Percentiles rank a stretch among this genome's conserved stretches.
phyloP scores from a whole-genome alignment of 306 rosid species.

The Medicago arabica region DNA sequence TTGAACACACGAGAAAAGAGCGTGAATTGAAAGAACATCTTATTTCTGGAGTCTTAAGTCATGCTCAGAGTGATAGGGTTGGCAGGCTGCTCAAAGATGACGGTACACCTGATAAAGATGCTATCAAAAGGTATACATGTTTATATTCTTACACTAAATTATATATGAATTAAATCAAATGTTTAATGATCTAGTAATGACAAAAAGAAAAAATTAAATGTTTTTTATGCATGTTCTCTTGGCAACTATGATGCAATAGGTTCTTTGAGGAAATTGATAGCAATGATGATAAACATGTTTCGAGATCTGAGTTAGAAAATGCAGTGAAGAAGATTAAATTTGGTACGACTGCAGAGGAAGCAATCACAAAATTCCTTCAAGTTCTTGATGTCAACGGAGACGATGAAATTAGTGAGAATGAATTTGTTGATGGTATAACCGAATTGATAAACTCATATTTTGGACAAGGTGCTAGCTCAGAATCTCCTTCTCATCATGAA shows the following conservation, averaged over 20 bases:
- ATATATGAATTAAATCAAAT: background rate
- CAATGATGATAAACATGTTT: constrained; percentile 36
- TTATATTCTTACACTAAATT: background rate
- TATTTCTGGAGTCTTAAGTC: constrained; percentile 48
- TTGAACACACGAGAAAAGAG: constrained; percentile 51
- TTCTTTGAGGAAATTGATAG: constrained; percentile 46
- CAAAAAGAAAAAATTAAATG: no score
- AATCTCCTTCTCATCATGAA: constrained; percentile 34
- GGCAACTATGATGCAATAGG: constrained; percentile 33
- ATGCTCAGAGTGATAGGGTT: constrained; percentile 48
- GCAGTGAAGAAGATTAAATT: constrained; percentile 40
- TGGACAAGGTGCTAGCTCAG: background rate
- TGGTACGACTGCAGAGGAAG: constrained; percentile 40
- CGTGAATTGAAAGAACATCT: constrained; percentile 50
- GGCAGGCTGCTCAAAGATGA: constrained; percentile 43
- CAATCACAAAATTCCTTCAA: constrained; percentile 42
- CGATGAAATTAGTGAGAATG: constrained; percentile 46
- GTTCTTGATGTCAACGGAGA: constrained; percentile 48
- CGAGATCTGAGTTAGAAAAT: constrained; percentile 46
- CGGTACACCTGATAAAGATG: constrained; percentile 47
- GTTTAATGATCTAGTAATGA: background rate
- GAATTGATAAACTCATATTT: constrained; percentile 44
- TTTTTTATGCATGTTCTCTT: no score
- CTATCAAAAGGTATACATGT: constrained; percentile 48
- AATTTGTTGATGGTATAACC: constrained; percentile 46